Base-by-base conservation (phyloP, 192 early-diverging fungal genomes). In the Phycomyces blakesleeanus region DNA sequence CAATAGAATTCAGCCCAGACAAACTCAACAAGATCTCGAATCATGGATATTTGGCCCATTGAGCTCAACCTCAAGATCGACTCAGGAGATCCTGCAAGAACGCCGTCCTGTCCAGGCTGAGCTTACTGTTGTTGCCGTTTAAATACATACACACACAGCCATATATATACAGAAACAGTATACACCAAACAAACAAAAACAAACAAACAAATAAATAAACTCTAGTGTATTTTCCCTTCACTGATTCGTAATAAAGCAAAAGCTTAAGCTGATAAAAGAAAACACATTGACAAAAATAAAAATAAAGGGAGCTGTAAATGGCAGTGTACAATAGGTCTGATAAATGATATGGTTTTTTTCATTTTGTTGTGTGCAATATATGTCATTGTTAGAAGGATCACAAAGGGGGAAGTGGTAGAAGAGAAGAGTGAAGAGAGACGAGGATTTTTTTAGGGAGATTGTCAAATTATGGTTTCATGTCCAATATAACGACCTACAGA, bases 401-500 rank as follows among this genome's bases (percentile, higher is more conserved):
- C 29, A 34, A 34, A 7, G 29, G 29, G n/a, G n/a, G n/a, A n/a
- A 44, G 42, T 44, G 16, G 21, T 20, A 10, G 52, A 54, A 25
- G 16, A 25, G 11, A 21, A 54, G 52, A 24, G n/a, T 38, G 16
- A 59, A 50, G 26, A 47, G 29, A 34, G n/a, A 53, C 11, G 4
- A 22, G 25, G 34, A 42, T 25, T 38, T 25, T 29, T 12, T 38
- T 47, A 6, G 44, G 11, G 29, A 20, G 29, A 37, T 38, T 24
- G 37, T 27, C 3, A 18, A 29, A 37, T 61, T 51, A 61, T 59
- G 52, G 60, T 59, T 68, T 68, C 66, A 68, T 61, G 60, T 68
- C 66, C 66, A 68, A 49, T 44, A 68, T 68, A 12, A 68, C 66
- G 20, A 68, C 58, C 60, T 62, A 52, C n/a, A n/a, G n/a, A n/a